A percentile compares a stretch with the other conserved stretches of the same genome.
phyloP scores from a whole-genome alignment of 164 flowering plant genomes.

The Magnolia changhungtana region DNA sequence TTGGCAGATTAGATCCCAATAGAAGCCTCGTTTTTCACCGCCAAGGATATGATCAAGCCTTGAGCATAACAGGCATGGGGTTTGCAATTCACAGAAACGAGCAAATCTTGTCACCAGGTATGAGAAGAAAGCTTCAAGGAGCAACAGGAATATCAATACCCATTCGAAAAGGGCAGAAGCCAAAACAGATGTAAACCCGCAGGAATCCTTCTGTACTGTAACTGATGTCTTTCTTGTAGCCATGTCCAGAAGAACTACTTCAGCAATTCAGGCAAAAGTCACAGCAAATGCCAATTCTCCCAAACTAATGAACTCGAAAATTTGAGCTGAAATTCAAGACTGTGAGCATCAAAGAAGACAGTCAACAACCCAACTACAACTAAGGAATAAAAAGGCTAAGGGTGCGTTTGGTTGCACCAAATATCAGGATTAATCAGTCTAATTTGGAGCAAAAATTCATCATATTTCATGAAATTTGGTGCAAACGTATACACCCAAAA shows the following conservation, averaged over 20 bases:
- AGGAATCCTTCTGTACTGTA: slow-evolving; percentile 19
- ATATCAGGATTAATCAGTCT: neutral
- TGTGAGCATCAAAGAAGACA: neutral
- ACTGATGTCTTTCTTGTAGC: slow-evolving; percentile 31
- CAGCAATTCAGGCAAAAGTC: neutral
- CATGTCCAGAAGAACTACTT: slow-evolving; percentile 19
- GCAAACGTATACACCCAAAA: neutral
- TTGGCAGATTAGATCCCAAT: slow-evolving; percentile 54
- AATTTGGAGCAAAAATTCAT: neutral
- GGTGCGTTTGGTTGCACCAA: neutral
- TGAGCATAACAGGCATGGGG: slow-evolving; percentile 83
- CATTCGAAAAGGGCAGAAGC: slow-evolving; percentile 74
- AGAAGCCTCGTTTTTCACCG: slow-evolving; percentile 36
- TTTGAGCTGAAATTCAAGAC: neutral
- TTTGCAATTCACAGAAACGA: slow-evolving; percentile 48
- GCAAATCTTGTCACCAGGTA: slow-evolving; percentile 62
- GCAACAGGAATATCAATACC: slow-evolving; percentile 56
- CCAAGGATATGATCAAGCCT: slow-evolving; percentile 66
- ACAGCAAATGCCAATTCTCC: neutral
- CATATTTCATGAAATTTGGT: neutral
- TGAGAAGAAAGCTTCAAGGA: slow-evolving; percentile 67
- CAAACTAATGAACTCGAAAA: neutral
- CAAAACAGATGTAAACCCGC: slow-evolving; percentile 28
- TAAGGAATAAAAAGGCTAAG: neutral
- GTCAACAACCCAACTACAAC: neutral